Base-by-base conservation (phyloP, 1,284 basidiomycete species). In the Puccinia horiana region DNA sequence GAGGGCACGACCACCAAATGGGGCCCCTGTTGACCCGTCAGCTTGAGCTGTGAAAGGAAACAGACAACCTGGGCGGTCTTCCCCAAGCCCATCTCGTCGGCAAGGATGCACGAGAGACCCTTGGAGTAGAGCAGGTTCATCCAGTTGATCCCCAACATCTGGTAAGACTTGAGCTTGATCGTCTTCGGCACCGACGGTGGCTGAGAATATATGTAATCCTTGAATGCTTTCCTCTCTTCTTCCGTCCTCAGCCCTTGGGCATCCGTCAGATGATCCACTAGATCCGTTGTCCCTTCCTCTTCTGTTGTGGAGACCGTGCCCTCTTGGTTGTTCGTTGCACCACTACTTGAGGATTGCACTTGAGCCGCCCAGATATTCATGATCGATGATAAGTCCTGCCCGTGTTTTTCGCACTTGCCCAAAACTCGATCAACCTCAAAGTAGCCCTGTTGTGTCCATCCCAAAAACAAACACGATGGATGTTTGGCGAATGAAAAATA, bases 21-120 rank as follows among this genome's bases (percentile, higher is more conserved):
- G 26, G 96, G 95, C 0, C 96, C 95, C 74, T 89, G 89, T 70
- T 90, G 90, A 18, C 92, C 92, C 77, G 89, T 90, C 85, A 94
- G 92, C 86, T 94, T 95, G 82, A 98, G 89, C 84, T 93, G 90
- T 1, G 96, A 93, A 81, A 99, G 91, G 89, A 99, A 97, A 77
- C 95, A 93, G 85, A 99, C 98, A 78, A 99, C 96, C 88, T 99
- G 96, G 35, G 95, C 93, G 0, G 96, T 99, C 89, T 99, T 99
- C 42, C 97, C 97, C 82, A 99, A 85, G 95, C 94, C 94, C 85
- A 44, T 74, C 35, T 98, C 95, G 88, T 99, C 96, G 0, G 96
- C 96, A 40, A 99, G 90, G 86, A 99, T 99, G 87, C 96, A 98
- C 83, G 94, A 96, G 75, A 93, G 90, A 82, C 90, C 90, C 85